Evolutionary conservation across 352 stramenopile genomes (phyloP), one percentile per base, ranked within the genome.

Genomic region (Pythium utonaiense): DNA sequence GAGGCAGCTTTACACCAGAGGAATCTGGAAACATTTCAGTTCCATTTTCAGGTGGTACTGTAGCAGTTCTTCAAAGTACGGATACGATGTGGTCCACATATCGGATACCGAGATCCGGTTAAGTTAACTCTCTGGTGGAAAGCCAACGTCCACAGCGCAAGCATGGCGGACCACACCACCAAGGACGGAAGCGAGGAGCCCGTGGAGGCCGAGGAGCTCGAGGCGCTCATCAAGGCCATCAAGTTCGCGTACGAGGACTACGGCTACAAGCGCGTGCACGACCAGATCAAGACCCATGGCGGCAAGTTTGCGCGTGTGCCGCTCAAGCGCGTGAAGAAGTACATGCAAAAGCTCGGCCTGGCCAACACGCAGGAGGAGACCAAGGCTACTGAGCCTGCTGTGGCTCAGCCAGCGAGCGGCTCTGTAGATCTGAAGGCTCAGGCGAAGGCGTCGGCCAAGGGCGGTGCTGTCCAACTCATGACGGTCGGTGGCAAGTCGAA

Each of bases 221-320:
- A 79, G 33, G 86, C 86, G 59, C 73, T 95, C 13, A 85, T 95
- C 67, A 88, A 93, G 62, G 86, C 86, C 54, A 80, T 95, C 70
- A 95, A 93, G 70, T 95, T 95, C 62, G 83, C 83, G 25, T 78
- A 93, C 60, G 74, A 82, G 5, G 78, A 89, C 28, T 95, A 83
- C 45, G 83, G 82, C 30, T 74, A 85, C 71, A 95, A 95, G 80
- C 83, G 85, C 56, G 75, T 91, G 54, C 81, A 93, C 71, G 77
- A 85, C 14, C 68, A 92, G 61, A 83, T 95, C 34, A 54, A 78
- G 25, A 78, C 77, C 10, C 86, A 95, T 64, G 83, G 83, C 62
- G 83, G 83, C 53, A 90, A 93, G 67, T 95, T 83, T 54, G 67
- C 64, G 45, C 76, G 69, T 51, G 83, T 95, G 40, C 81, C 83